These are phyloP conservation scores for Colletotrichum sp. DNA, from an alignment of 2,329 filamentous ascomycete species.

Conservation along the genomic window DNA sequence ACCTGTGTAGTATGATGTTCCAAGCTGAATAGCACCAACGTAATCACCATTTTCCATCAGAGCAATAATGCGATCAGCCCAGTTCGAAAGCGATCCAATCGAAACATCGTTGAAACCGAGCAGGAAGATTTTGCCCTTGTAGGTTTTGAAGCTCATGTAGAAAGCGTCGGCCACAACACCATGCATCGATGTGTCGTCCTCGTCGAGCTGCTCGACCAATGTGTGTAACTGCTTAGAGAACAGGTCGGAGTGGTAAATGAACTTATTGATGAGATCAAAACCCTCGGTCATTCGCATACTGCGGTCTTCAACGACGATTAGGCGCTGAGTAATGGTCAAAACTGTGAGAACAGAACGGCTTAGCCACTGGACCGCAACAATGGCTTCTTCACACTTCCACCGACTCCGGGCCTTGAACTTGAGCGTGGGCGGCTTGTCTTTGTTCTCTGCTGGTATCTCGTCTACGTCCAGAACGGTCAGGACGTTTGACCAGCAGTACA, in stretches of 20 bases:
- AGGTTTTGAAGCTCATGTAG: slow-evolving; percentile 95
- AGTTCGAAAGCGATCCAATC: slow-evolving; percentile 92
- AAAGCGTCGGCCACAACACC: slow-evolving; percentile 97
- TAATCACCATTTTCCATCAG: slow-evolving; percentile 98
- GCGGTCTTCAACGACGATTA: slow-evolving; percentile 90
- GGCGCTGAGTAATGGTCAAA: slow-evolving; percentile 89
- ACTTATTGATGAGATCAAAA: slow-evolving; percentile 88
- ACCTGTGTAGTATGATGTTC: slow-evolving; percentile 90
- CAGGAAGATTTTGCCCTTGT: slow-evolving; percentile 92
- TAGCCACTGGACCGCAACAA: slow-evolving; percentile 96
- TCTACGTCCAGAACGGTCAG: slow-evolving; percentile 90
- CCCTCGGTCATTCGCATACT: slow-evolving; percentile 91
- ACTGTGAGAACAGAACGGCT: slow-evolving; percentile 91
- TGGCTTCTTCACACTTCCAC: slow-evolving; percentile 94
- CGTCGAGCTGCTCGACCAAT: slow-evolving; percentile 87
- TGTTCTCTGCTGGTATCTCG: slow-evolving; percentile 70
- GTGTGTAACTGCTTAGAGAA: slow-evolving; percentile 87
- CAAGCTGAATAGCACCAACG: slow-evolving; percentile 86
- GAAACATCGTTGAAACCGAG: slow-evolving; percentile 93
- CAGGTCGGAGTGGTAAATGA: slow-evolving; percentile 89
- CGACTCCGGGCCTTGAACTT: slow-evolving; percentile 83
- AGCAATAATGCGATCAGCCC: slow-evolving; percentile 91
- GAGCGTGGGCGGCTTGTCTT: slow-evolving; percentile 78
- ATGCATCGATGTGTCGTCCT: slow-evolving; percentile 88
- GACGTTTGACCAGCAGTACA: slow-evolving; percentile 99